Base-by-base conservation (phyloP, 495 filamentous ascomycete genomes). In the Penicillium lividum region DNA sequence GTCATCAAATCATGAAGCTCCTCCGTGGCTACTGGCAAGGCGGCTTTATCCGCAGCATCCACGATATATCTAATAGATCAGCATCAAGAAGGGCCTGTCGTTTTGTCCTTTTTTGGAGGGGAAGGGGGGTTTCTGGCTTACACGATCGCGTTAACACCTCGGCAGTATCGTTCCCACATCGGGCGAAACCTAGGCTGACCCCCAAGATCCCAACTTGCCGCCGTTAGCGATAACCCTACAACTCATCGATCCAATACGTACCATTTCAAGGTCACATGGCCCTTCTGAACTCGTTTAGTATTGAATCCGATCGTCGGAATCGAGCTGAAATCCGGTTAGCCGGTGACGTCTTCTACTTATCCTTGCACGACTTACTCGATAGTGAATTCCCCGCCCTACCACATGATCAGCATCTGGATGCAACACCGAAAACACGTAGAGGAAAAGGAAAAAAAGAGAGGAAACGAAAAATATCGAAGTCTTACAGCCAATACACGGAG, bases 101-200 rank as follows among this genome's bases (percentile, higher is more conserved):
- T 42, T 30, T 10, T 47, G 6, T 15, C 15, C 16, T n/a, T 13
- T 8, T 31, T 40, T 7, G 22, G 22, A 2, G 22, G 22, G 2
- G 2, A 2, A 22, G 22, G 22, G 22, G 22, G 22, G 33, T 44
- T 31, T 25, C n/a, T 15, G 18, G 4, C 80, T 75, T 83, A 90
- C 87, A 98, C 93, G 64, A 98, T 98, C 60, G 94, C 94, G 75
- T 96, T 97, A 61, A 97, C 94, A 42, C 92, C 93, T 47, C 92
- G 89, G 77, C 94, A 98, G 74, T 98, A 98, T 65, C 94, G 82
- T 80, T 98, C 94, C 94, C 94, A 98, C 94, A 98, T 98, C 58
- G 91, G 89, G 62, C 94, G 89, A 77, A 98, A 98, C 61, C 94
- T 86, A 67, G 93, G 93, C 79, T 98, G 94, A 28, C 94, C 94